Evolutionary conservation across 139 green algal species (phyloP), one percentile per base, ranked within the genome.

Genomic region (Pleodorina starrii): DNA sequence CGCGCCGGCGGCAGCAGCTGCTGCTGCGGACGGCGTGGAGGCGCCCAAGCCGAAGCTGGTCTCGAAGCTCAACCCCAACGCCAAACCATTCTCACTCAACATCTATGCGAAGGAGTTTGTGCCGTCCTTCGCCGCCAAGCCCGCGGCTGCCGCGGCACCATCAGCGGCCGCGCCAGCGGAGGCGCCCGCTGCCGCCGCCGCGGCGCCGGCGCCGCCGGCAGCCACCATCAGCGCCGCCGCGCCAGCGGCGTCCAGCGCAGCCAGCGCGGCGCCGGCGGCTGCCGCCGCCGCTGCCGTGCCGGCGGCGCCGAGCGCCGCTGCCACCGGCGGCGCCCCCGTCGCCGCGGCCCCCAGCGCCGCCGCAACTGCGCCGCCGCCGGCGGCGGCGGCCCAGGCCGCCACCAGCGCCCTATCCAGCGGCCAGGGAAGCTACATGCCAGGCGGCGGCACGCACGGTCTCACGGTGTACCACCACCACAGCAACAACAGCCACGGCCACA

Each of bases 21-120:
- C 74, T 10, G 71, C 57, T 10, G 10, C 72, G 0, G 29, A 23
- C 35, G 69, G 57, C 81, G 90, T 80, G 68, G 38, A 80, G 27
- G 43, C 42, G n/a, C 14, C 76, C 7, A 74, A 81, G 57, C 40
- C 83, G 35, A 77, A 88, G 87, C 71, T 73, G 84, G 1, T 57
- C 23, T 90, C 86, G 40, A 90, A 91, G 42, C 86, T 96, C 32
- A 96, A 95, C 79, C 91, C 92, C 54, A 94, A 93, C 75, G 94
- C 94, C 35, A 95, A 95, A 89, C 63, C 91, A 23, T 96, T 96
- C 91, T 86, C 90, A 0, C 83, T 96, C 32, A 96, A 95, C 85
- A 75, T 93, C n/a, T 90, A 92, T 5, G 94, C 94, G 0, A 95
- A 95, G 87, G 82, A 84, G 19, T 96, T 96, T 75, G 91, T 95